Evolutionary conservation across 768 basidiomycete genomes (phyloP), one percentile per base, ranked within the genome.

Genomic region (Favolaschia claudopus): DNA sequence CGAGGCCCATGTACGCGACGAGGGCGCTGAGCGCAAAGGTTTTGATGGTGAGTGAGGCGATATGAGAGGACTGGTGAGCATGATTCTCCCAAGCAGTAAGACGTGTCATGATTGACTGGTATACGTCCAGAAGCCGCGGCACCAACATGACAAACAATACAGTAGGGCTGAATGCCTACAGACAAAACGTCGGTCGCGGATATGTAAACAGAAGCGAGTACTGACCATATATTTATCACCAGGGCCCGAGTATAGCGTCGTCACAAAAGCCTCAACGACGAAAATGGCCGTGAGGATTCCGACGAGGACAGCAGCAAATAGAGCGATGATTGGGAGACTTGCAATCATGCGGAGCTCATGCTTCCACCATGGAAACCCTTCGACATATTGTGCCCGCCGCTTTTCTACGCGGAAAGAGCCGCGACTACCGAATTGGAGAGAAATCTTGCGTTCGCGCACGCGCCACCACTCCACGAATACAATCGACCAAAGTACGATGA

Each of bases 51-150:
- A 97, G 81, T 15, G 92, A 93, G 7, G 86, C 84, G 56, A 87
- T 85, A 70, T 93, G 86, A 2, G 85, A 85, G 3, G 89, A 89
- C 63, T 90, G 85, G 64, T 92, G 92, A 1, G 85, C 80, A 70
- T 98, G 95, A 69, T 97, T 96, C 76, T 99, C 96, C 92, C 93
- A 96, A 39, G 82, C 75, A 0, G 95, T 95, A 49, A 98, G 80
- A 15, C 80, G 76, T 45, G 77, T 77, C 1, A 93, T 92, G 44
- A 88, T 79, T 5, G 75, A 64, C 64, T 91, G 89, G 72, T 94
- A 96, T 8, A 90, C 70, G 1, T 81, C 83, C 2, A 96, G 82
- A 15, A 98, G 80, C 36, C 85, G 85, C 0, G 96, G 97, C 0
- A 99, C 89, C 13, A 96, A 75, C 0, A 85, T 79, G 7, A 88